Conservation (phyloP, 306 rosid genomes). For the Hippophae tibetana region DNA sequence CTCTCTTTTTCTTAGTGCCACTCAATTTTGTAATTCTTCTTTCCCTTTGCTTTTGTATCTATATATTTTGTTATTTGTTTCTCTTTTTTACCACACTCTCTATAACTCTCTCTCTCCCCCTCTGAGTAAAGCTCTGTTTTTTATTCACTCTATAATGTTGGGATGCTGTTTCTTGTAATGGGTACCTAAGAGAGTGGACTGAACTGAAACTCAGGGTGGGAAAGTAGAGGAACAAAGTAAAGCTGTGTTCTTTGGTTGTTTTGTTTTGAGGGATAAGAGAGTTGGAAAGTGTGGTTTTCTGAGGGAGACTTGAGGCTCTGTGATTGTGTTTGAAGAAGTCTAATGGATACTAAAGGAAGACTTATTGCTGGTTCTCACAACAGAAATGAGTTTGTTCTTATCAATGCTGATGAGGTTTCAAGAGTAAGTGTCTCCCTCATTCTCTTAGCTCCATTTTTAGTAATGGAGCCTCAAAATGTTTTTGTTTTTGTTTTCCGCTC, state of each 20-base stretch:
- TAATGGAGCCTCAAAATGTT: neutral
- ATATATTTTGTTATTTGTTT: neutral
- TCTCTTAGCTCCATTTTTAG: neutral
- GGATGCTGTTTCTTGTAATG: constrained; percentile 27
- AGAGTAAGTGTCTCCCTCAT: constrained; percentile 33
- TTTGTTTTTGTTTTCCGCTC: constrained; percentile 6
- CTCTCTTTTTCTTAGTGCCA: constrained; percentile 5
- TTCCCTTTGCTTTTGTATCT: neutral
- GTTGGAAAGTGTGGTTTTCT: constrained; percentile 8
- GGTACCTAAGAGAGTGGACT: constrained; percentile 15
- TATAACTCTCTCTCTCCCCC: constrained; percentile 7
- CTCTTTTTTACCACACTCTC: neutral
- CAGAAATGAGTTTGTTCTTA: constrained; percentile 69
- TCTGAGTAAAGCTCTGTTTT: constrained; percentile 13
- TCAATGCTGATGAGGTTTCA: constrained; percentile 74
- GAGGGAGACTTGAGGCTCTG: constrained; percentile 30
- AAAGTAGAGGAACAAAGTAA: neutral
- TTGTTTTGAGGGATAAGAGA: constrained; percentile 18
- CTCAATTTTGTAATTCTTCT: constrained; percentile 20
- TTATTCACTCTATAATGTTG: constrained; percentile 16
- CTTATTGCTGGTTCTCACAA: constrained; percentile 72
- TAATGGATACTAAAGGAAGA: constrained; percentile 58
- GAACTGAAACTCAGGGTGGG: neutral
- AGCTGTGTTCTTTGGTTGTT: constrained; percentile 21
- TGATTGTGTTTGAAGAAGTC: constrained; percentile 10